Conservation (phyloP, 1,284 basidiomycete genomes). For the Ceratobasidium sp. region DNA sequence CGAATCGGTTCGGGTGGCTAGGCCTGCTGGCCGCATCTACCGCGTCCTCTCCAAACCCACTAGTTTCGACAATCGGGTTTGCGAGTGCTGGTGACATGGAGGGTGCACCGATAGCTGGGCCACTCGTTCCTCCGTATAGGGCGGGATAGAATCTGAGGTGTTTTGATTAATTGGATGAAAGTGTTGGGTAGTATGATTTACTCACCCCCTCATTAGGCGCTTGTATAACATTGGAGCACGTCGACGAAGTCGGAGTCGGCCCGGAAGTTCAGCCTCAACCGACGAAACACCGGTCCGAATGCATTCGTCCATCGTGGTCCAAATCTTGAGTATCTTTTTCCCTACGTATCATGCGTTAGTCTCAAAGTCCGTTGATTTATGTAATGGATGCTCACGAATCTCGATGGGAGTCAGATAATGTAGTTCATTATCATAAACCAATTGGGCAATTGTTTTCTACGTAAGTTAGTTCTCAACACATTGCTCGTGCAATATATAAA, state of each 20-base stretch:
- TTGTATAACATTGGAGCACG: constrained; percentile 85
- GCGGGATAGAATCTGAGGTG: constrained; percentile 70
- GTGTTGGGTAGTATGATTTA: constrained; percentile 36
- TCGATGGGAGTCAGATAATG: constrained; percentile 74
- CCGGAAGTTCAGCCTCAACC: constrained; percentile 78
- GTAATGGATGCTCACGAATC: constrained; percentile 59
- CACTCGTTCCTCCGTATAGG: neutral
- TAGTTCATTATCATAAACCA: constrained; percentile 94
- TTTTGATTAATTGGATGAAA: neutral
- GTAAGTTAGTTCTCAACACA: constrained; percentile 37
- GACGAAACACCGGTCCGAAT: constrained; percentile 86
- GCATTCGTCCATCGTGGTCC: constrained; percentile 92
- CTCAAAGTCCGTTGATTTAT: constrained; percentile 17
- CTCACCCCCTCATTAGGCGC: constrained; percentile 83
- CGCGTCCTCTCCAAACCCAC: constrained; percentile 15
- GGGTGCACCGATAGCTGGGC: constrained; percentile 38
- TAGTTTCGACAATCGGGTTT: constrained; percentile 1
- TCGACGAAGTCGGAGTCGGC: constrained; percentile 76
- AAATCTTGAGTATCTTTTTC: constrained; percentile 74
- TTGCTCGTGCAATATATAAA: constrained; percentile 27
- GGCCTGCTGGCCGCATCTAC: constrained; percentile 2
- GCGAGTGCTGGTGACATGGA: neutral
- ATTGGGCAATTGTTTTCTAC: constrained; percentile 89
- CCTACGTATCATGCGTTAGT: constrained; percentile 23
- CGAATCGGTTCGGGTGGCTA: constrained; percentile 23